Base-by-base conservation (phyloP, 768 basidiomycete species). In the Cystoderma amianthinum region DNA sequence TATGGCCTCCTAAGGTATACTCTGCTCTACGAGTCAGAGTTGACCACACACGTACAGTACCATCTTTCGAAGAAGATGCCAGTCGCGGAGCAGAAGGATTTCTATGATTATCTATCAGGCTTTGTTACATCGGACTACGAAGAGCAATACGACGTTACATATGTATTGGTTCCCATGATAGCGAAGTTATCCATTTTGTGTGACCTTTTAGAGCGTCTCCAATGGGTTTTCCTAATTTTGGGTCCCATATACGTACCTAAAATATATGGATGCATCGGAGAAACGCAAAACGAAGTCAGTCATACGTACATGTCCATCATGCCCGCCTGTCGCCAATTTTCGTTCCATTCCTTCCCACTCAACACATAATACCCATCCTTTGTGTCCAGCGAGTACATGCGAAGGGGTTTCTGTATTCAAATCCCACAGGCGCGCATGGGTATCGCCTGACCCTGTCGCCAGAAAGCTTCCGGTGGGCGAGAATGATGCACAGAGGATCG, bases 311-410 rank as follows among this genome's bases (percentile, higher is more conserved):
- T 92, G 86, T 13, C 90, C 88, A 59, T 99, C 94, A 55, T 97
- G 85, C 0, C 93, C 93, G 1, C 96, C 96, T 3, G 89, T 92
- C 0, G 94, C 95, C 11, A 98, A 64, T 51, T 82, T 84, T 33
- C 92, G 68, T 56, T 97, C 94, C 71, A 88, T 74, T 0, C 88
- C 87, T 53, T 97, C 93, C 94, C 95, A 99, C 55, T 97, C 96
- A 3, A 93, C 88, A 51, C 92, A 97, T 2, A 98, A 72, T 1
- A 99, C 92, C 95, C 94, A 97, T 1, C 93, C 94, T 49, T 81
- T 80, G 55, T 99, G 96, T 0, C 96, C 96, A 0, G 74, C 63
- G 13, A 98, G 71, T 11, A 82, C 84, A 56, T 89, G 85, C 30
- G 87, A 89, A 1, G 96, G 95, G 4, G 80, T 85, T 60, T 98